Percentiles rank a stretch among this genome's conserved stretches.
Conservation (phyloP, 257 asterid species). For the Cruciata laevipes region DNA sequence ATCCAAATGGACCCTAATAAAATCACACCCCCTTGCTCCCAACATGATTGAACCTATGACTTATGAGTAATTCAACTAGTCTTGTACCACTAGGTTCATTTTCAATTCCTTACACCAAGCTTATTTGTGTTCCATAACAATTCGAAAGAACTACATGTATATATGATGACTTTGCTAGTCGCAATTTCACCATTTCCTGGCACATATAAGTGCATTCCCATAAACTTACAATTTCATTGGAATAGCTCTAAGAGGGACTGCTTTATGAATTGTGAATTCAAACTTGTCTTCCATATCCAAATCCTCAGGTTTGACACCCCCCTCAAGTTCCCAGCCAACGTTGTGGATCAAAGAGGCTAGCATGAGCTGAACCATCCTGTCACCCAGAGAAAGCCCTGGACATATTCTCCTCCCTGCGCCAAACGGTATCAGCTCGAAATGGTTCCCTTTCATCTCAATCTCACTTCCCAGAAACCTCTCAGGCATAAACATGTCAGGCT, state of each 20-base stretch:
- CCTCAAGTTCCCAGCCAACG: slow-evolving; percentile 31
- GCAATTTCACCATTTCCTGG: too few relatives aligned
- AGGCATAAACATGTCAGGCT: slow-evolving; percentile 26
- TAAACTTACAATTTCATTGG: neutral
- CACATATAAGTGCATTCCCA: too few relatives aligned
- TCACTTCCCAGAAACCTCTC: slow-evolving; percentile 27
- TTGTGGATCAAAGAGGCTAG: slow-evolving; percentile 20
- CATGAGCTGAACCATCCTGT: slow-evolving; percentile 36
- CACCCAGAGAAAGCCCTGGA: slow-evolving; percentile 33
- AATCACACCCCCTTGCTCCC: too few relatives aligned
- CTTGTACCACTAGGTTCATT: too few relatives aligned
- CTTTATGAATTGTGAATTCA: slow-evolving; percentile 30
- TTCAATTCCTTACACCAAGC: too few relatives aligned
- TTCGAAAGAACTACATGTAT: too few relatives aligned
- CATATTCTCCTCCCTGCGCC: slow-evolving; percentile 35
- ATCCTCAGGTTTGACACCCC: slow-evolving; percentile 5
- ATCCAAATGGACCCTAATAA: too few relatives aligned
- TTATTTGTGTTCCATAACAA: too few relatives aligned
- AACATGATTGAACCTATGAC: too few relatives aligned
- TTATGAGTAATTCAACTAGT: too few relatives aligned
- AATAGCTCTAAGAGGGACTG: slow-evolving; percentile 12
- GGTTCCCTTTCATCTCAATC: slow-evolving; percentile 18
- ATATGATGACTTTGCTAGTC: too few relatives aligned
- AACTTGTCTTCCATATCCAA: slow-evolving; percentile 28
- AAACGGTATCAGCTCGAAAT: slow-evolving; percentile 38